Conservation (phyloP, 805 yeast species). For the Tetrapisispora pingtungensis region DNA sequence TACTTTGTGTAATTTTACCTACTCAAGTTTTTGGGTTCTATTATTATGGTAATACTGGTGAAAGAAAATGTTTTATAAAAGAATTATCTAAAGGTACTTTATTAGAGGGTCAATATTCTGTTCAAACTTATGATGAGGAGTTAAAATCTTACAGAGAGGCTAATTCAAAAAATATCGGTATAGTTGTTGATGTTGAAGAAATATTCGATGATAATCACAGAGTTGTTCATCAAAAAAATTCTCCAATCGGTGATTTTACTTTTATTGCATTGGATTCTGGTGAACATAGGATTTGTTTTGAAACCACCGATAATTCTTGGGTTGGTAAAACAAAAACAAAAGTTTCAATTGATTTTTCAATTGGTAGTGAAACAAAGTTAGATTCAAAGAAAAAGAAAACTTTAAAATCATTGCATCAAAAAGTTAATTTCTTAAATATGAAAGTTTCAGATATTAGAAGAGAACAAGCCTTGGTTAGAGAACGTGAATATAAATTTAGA, state of each 20-base stretch:
- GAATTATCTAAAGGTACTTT: conserved; percentile 43
- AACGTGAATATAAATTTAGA: conserved; percentile 65
- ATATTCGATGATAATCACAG: conserved; percentile 70
- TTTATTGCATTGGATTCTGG: conserved; percentile 68
- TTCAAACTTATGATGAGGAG: conserved; percentile 36
- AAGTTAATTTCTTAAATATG: conserved; percentile 44
- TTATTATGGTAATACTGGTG: conserved; percentile 43
- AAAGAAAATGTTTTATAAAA: conserved; percentile 45
- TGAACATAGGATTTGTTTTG: conserved; percentile 67
- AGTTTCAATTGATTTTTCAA: conserved; percentile 52
- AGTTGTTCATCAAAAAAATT: conserved; percentile 59
- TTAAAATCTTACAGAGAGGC: conserved; percentile 29
- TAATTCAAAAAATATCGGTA: conserved; percentile 30
- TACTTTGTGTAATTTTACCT: conserved; percentile 16
- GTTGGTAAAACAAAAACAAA: conserved; percentile 48
- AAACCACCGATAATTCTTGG: conserved; percentile 48
- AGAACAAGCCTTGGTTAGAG: conserved; percentile 61
- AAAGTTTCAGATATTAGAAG: conserved; percentile 52
- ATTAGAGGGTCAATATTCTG: conserved; percentile 39
- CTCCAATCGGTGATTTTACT: conserved; percentile 58
- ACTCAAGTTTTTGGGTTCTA: conserved; percentile 34
- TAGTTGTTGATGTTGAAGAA: conserved; percentile 42
- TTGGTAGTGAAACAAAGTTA: conserved; percentile 54
- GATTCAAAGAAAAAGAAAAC: conserved; percentile 59
- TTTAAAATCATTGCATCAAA: conserved; percentile 45